phyloP scores from a whole-genome alignment of 2,329 filamentous ascomycete genomes.

The Phyllosticta capitalensis region DNA sequence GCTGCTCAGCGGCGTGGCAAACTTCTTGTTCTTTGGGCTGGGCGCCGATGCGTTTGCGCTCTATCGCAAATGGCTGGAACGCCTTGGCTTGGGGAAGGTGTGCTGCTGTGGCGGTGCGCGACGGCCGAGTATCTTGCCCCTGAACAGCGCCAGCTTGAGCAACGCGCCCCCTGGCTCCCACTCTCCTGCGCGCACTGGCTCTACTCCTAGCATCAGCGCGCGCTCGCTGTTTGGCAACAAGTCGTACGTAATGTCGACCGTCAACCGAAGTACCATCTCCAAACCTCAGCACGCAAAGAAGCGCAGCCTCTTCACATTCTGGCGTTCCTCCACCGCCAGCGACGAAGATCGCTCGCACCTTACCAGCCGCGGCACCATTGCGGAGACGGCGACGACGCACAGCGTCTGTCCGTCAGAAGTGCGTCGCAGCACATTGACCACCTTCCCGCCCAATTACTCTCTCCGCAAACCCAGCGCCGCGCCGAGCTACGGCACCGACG shows the following conservation, averaged over 20 bases:
- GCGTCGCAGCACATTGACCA: background rate
- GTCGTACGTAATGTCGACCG: background rate
- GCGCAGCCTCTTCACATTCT: background rate
- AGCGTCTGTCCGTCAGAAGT: background rate
- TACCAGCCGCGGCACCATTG: background rate
- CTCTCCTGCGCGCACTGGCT: background rate
- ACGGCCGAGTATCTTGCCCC: background rate
- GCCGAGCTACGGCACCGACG: background rate
- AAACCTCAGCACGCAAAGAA: background rate
- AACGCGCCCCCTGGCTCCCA: background rate
- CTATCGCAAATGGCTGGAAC: conserved; percentile 39
- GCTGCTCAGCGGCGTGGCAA: conserved; percentile 42
- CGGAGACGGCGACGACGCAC: background rate
- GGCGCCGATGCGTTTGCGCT: conserved; percentile 50
- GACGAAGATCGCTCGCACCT: background rate
- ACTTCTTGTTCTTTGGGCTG: conserved; percentile 57
- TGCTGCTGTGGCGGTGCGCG: background rate
- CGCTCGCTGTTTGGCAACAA: conserved; percentile 1
- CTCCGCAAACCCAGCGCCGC: conserved; percentile 1
- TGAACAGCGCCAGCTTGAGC: background rate
- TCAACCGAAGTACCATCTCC: background rate
- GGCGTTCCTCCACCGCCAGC: background rate
- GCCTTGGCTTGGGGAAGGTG: conserved; percentile 27
- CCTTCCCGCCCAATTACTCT: conserved; percentile 1
- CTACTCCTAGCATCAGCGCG: background rate